phyloP scores from a whole-genome alignment of 2,329 filamentous ascomycete genomes.

The Venturia pyrina region DNA sequence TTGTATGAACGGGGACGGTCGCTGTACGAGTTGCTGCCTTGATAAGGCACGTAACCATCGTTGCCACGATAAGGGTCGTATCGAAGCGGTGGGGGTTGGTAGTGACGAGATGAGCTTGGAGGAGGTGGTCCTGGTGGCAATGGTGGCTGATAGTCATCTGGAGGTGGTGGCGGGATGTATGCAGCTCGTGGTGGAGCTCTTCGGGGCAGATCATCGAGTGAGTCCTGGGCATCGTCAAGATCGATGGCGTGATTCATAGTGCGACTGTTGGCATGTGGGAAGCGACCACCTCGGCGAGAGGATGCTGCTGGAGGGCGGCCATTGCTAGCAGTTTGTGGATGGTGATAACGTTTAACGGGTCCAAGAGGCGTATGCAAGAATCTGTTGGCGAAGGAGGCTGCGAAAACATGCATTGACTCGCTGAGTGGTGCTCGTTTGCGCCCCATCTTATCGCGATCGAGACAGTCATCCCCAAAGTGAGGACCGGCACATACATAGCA shows the following conservation, averaged over 20 bases:
- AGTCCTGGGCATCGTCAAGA: not conserved
- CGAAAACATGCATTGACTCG: not conserved
- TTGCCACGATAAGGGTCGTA: not conserved
- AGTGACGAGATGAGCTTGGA: not conserved
- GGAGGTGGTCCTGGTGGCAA: constrained; percentile 1
- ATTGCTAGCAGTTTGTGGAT: not conserved
- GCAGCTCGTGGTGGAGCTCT: not conserved
- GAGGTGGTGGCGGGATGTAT: not conserved
- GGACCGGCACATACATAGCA: constrained; percentile 47
- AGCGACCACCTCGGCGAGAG: not conserved
- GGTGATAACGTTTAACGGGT: not conserved
- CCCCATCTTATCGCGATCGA: not conserved
- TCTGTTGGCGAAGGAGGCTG: not conserved
- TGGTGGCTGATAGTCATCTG: not conserved
- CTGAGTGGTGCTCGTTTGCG: not conserved
- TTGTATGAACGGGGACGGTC: constrained; percentile 1
- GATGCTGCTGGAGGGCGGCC: not conserved
- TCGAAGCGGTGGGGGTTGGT: not conserved
- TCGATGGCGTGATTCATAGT: not conserved
- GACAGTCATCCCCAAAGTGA: constrained; percentile 51
- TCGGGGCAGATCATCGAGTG: not conserved
- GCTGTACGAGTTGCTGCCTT: not conserved
- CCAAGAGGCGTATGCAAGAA: not conserved
- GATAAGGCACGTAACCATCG: not conserved
- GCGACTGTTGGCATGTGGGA: not conserved